Conservation (phyloP, 1,284 basidiomycete genomes). For the Microbotryomycetes sp. region DNA sequence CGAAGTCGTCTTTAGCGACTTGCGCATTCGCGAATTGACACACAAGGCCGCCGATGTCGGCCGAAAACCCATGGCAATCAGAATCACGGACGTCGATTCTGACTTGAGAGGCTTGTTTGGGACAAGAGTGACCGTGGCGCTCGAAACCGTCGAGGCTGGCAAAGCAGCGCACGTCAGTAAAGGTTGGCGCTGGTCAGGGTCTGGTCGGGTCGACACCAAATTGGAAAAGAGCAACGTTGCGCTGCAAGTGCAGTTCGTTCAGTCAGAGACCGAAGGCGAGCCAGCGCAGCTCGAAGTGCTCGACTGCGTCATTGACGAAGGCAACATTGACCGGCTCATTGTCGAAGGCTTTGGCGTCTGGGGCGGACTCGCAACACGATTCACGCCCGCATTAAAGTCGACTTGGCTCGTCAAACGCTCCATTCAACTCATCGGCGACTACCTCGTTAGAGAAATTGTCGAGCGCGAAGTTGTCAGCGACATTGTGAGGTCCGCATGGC, state of each 20-base stretch:
- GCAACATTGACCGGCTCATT: neutral
- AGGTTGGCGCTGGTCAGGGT: slow-evolving; percentile 1
- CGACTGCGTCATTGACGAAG: slow-evolving; percentile 2
- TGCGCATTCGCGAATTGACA: neutral
- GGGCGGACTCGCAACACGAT: neutral
- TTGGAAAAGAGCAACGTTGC: neutral
- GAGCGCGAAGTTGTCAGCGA: slow-evolving; percentile 13
- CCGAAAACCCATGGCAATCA: slow-evolving; percentile 2
- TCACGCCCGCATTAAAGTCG: slow-evolving; percentile 5
- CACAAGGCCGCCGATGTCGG: slow-evolving; percentile 1
- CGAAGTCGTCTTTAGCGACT: slow-evolving; percentile 10
- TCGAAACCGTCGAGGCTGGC: neutral
- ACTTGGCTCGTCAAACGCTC: slow-evolving; percentile 1
- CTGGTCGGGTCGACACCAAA: slow-evolving; percentile 7
- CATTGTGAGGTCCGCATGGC: slow-evolving; percentile 8
- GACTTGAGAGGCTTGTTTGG: slow-evolving; percentile 9
- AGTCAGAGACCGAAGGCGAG: neutral
- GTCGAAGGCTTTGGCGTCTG: slow-evolving; percentile 3
- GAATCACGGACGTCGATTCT: slow-evolving; percentile 3
- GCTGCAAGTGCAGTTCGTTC: neutral
- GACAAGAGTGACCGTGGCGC: neutral
- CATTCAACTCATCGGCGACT: neutral
- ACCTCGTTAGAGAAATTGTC: slow-evolving; percentile 10
- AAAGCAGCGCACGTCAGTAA: no score
- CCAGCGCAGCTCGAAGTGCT: neutral